Evolutionary conservation across 1,284 basidiomycete genomes (phyloP).

Genomic region (Trametes sp.): DNA sequence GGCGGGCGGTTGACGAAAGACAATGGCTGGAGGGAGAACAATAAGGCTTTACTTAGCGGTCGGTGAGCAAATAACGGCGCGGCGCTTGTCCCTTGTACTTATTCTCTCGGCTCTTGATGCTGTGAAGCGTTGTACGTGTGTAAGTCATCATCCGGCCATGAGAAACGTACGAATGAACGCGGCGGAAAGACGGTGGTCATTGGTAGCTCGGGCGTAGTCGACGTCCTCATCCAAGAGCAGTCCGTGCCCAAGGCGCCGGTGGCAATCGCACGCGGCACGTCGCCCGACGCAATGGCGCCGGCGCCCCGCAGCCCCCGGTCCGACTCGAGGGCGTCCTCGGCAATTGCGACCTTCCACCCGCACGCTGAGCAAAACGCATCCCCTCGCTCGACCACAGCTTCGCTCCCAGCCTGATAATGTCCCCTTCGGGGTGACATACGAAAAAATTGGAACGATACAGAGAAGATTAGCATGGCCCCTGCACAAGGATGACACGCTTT

Average conservation of each 20-base stretch:
- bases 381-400: background rate
- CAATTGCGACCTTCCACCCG: slow-evolving; percentile 6
- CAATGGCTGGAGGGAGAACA: slow-evolving; percentile 34
- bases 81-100: slow-evolving; percentile 17
- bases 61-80: slow-evolving; percentile 16
- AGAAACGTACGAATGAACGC: too few relatives aligned
- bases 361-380: slow-evolving; percentile 12
- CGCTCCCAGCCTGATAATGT: background rate
- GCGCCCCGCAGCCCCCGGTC: background rate
- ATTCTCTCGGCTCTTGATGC: slow-evolving; percentile 3
- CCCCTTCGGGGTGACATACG: slow-evolving; percentile 33
- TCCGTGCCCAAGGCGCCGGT: background rate
- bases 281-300: background rate
- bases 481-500: slow-evolving; percentile 34
- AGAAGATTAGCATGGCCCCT: slow-evolving; percentile 34
- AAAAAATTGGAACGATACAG: slow-evolving; percentile 34
- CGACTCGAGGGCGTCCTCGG: too few relatives aligned
- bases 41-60: slow-evolving; percentile 23
- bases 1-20: slow-evolving; percentile 24
- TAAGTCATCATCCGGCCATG: background rate
- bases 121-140: slow-evolving; percentile 3
- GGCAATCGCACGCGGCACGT: background rate
- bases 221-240: background rate
- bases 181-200: background rate
- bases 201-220: background rate